Base-by-base conservation (phyloP, 176 grass and related monocot species). In the Rhynchospora pubera region DNA sequence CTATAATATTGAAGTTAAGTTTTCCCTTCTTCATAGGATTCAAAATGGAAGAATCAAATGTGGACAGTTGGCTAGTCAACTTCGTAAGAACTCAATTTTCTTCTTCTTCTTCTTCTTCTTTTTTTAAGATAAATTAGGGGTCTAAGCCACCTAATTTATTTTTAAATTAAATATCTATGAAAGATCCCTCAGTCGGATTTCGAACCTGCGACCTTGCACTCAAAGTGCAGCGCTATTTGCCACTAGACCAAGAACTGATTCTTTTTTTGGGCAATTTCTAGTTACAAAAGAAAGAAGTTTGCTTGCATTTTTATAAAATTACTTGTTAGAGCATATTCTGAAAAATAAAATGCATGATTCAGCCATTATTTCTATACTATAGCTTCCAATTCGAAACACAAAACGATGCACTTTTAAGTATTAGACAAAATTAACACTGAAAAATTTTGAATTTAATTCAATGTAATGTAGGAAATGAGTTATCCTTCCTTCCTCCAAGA, bases 381-480 rank as follows among this genome's bases (percentile, higher is more conserved):
- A 62, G 2, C 22, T 62, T 62, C 21, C 57, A 67, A 16, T 50
- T 3, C 23, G 2, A 47, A 22, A 23, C 18, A 50, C 19, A 51
- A 47, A 51, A 65, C 10, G 5, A 13, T 22, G 3, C 44, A 72
- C 32, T 34, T 1, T 1, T 34, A 34, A 34, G 32, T 34, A 59
- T 18, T 1, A 22, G 21, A 59, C 6, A 18, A 6, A 18, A 59
- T 7, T 6, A 52, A 15, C 22, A 53, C 2, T 3, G 12, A 14
- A 12, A 28, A 2, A 76, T 30, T n/a, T 28, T 26, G 15, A 52
- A 24, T n/a, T n/a, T n/a, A 52, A 15, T 55, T 76, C 28, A 0
- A 76, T 53, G 10, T 46, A 53, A 75, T 76, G 72, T 32, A 76
- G 72, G 72, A 76, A 30, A 53, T 76, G 72, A 55, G 53, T 7